Conservation (phyloP, 2,329 filamentous ascomycete genomes). For the Beauveria sp. region DNA sequence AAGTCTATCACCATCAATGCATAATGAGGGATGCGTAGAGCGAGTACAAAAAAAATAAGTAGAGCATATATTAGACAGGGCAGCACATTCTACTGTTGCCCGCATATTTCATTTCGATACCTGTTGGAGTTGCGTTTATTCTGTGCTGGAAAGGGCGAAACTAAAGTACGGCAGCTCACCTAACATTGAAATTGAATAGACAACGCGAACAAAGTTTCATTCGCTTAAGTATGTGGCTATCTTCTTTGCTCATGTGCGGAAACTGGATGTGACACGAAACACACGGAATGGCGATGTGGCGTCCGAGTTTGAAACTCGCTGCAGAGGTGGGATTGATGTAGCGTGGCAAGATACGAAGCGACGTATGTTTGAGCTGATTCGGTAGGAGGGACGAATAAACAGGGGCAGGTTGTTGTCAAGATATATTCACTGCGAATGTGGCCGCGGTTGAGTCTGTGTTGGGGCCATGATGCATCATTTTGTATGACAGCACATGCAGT, state of each 20-base stretch:
- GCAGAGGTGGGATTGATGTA: not conserved
- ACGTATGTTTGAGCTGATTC: not conserved
- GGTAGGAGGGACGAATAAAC: not conserved
- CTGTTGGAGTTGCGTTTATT: not conserved
- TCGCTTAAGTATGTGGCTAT: too few species aligned
- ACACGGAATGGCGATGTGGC: not conserved
- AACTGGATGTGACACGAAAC: not conserved
- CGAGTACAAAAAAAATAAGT: not conserved
- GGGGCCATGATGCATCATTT: too few species aligned
- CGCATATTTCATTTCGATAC: not conserved
- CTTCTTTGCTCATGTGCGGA: not conserved
- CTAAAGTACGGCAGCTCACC: not conserved
- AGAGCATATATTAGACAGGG: conserved; percentile 4
- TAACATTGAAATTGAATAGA: not conserved
- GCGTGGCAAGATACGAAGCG: not conserved
- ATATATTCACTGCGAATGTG: too few species aligned
- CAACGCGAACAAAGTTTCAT: too few species aligned
- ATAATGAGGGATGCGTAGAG: not conserved
- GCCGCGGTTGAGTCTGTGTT: too few species aligned
- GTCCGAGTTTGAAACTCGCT: not conserved
- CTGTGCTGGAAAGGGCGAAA: not conserved
- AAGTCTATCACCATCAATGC: conserved; percentile 1
- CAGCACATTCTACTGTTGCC: not conserved
- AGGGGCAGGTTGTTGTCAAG: too few species aligned
- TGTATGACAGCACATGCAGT: too few species aligned